Evolutionary conservation across 106 monocot species (phyloP).

Genomic region (Cymbidium sinense): DNA sequence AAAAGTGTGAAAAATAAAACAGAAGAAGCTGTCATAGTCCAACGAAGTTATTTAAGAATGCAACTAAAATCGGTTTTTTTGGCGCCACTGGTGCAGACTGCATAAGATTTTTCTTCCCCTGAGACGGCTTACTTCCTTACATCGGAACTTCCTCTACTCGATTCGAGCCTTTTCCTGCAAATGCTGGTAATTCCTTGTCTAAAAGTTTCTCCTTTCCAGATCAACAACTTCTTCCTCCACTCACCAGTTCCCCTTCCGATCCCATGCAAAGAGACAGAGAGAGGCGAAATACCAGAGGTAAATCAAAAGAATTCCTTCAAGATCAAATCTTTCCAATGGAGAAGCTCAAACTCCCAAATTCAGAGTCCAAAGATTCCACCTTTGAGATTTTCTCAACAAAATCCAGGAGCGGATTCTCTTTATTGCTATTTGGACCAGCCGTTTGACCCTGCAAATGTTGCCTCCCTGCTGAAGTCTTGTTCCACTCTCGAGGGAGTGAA

Average conservation of each 20-base stretch:
- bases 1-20: too few species aligned
- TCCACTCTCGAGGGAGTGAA: constrained; percentile 35
- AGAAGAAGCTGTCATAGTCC: too few species aligned
- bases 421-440: neutral
- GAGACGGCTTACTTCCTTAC: too few species aligned
- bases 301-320: neutral
- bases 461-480: constrained; percentile 33
- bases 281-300: neutral
- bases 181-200: neutral
- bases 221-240: neutral
- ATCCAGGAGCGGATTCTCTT: neutral
- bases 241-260: neutral
- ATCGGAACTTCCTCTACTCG: too few species aligned
- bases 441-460: constrained; percentile 18
- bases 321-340: neutral
- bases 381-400: neutral
- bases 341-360: neutral
- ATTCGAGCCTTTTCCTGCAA: neutral
- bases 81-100: too few species aligned
- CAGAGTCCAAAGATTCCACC: neutral
- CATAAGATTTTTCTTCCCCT: too few species aligned
- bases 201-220: neutral
- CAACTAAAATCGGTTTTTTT: too few species aligned
- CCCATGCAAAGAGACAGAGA: neutral
- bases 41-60: too few species aligned